Evolutionary conservation across 371 early-diverging fungal species (phyloP), one percentile per base, ranked within the genome.

Genomic region (Lichtheimia ramosa): DNA sequence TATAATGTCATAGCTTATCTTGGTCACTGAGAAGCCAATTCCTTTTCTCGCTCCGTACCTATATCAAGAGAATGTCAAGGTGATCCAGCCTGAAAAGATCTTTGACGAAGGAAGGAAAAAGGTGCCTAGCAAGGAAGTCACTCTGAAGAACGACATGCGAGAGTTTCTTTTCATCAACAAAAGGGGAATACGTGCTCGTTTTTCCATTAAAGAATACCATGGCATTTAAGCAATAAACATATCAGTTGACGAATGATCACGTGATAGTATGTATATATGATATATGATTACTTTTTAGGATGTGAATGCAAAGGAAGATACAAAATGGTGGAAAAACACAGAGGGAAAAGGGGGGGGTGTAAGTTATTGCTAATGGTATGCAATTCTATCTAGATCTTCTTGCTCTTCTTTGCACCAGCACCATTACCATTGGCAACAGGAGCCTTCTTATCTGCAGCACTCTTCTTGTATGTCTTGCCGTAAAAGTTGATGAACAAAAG

Each of bases 401-500:
- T 77, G 57, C 73, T 46, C 21, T 46, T 66, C 59, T 73, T 76
- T 20, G 61, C 52, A 43, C 41, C 42, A 42, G 55, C 34, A 42
- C 58, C 65, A 54, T 57, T 63, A 14, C 58, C 58, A 15, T 59
- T 56, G 28, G 62, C 58, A 42, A 43, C 65, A 60, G 43, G 62
- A 67, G 68, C 46, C 63, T 71, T 72, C 59, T 66, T 74, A 61
- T 66, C 72, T 73, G 85, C 69, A 64, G 83, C 83, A 8, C 34
- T 10, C 34, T 34, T 34, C 8, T 34, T 34, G 73, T 94, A 94
- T 43, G 94, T 93, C 63, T 90, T 79, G 73, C 87, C 82, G 69
- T 91, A 94, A 73, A 94, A 93, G 79, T 91, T 89, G 71, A 94
- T 89, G 70, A 94, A 95, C 51, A 95, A 82, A 48, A 91, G 66